Evolutionary conservation across 2,329 filamentous ascomycete genomes (phyloP).

Genomic region (Geosmithia flava): DNA sequence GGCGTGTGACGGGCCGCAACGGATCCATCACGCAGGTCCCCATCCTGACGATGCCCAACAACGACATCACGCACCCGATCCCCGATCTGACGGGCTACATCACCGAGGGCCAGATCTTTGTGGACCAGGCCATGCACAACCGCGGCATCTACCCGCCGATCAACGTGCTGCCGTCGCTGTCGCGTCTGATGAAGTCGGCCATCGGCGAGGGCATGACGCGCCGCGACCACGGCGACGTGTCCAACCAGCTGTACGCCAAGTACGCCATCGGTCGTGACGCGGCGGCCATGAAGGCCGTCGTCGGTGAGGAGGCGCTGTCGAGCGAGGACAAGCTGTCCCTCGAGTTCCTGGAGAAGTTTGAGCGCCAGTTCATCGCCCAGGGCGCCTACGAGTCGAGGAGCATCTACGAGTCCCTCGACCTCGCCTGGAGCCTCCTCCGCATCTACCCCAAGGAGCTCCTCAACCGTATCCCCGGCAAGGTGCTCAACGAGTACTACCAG

Average conservation of each 20-base stretch:
- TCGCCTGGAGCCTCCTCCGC: conserved; percentile 90
- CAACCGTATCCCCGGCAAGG: conserved; percentile 81
- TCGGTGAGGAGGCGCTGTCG: conserved; percentile 93
- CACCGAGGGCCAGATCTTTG: conserved; percentile 96
- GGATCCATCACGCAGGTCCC: conserved; percentile 99
- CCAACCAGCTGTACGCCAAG: conserved; percentile 98
- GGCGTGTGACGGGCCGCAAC: conserved; percentile 92
- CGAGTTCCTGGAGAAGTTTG: conserved; percentile 97
- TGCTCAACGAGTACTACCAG: conserved; percentile 75
- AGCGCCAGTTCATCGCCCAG: conserved; percentile 87
- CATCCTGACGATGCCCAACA: conserved; percentile 98
- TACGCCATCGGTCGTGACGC: conserved; percentile 98
- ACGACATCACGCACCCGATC: conserved; percentile 98
- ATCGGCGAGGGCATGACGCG: conserved; percentile 96
- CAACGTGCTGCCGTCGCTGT: conserved; percentile 95
- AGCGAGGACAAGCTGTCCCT: conserved; percentile 95
- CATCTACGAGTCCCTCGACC: conserved; percentile 88
- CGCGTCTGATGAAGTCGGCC: conserved; percentile 99
- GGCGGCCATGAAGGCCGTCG: conserved; percentile 97
- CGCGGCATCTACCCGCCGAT: conserved; percentile 98
- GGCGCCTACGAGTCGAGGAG: conserved; percentile 82
- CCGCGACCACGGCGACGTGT: conserved; percentile 95
- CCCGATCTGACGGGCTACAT: conserved; percentile 98
- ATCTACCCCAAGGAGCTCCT: conserved; percentile 98
- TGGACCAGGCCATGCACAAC: conserved; percentile 89